Base-by-base conservation (phyloP, 2,329 filamentous ascomycete species). In the Torrubiella hemipterigena region DNA sequence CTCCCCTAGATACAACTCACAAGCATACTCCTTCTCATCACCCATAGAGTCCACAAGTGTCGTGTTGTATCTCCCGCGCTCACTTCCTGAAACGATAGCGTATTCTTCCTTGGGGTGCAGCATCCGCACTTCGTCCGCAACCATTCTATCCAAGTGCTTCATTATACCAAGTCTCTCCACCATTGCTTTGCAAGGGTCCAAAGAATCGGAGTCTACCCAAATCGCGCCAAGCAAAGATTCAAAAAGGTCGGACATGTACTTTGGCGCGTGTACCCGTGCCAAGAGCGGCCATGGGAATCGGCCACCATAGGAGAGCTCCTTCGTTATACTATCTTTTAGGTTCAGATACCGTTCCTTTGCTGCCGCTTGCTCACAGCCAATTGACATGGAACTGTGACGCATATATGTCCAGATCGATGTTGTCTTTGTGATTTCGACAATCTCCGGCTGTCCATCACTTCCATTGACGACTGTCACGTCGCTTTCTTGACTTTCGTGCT, bases 201-300 rank as follows among this genome's bases (percentile, higher is more conserved):
- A 48, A 2, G 69, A 65, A 0, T 80, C 81, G 0, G 66, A 81
- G 50, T 96, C 91, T 14, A 94, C 61, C 63, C 81, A 95, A 0
- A 95, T 66, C 0, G 86, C 87, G 0, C 83, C 89, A 0, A 96
- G 54, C 0, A 93, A 50, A 19, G 73, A 72, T 57, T 96, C 89
- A 8, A 95, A 63, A 7, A 95, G 57, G 50, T 95, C 87, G 0
- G 81, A 89, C 53, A 81, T 79, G 52, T 83, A 81, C 48, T 95
- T 95, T 12, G 72, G 72, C 0, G 77, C 66, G 11, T 67, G 63
- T 1, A 93, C 59, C 0, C 69, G 63, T 0, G 74, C 63, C 1
- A 96, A 69, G 0, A 74, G 53, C 2, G 70, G 62, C 89, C 89
- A 96, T 0, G 89, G 91, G 46, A 87, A 93, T 12, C 59, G 52